These are phyloP conservation scores for Drechslerella stenobrocha DNA, from an alignment of 2,329 filamentous ascomycete species.

Conservation along the genomic window DNA sequence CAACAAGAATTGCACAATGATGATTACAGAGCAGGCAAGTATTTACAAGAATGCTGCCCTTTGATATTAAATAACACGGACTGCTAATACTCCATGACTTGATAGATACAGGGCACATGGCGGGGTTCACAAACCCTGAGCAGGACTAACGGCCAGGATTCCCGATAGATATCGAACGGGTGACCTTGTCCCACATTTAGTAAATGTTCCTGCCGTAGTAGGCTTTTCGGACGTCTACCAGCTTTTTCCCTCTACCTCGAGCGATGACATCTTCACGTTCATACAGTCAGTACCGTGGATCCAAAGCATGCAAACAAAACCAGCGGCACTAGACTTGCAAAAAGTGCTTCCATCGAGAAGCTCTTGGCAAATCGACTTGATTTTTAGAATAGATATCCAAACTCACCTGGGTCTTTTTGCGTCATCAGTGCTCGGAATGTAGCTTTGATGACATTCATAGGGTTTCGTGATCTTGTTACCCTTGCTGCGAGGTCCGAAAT, in stretches of 20 bases:
- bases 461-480: slow-evolving; percentile 84
- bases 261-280: slow-evolving; percentile 72
- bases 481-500: slow-evolving; percentile 83
- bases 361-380: background rate
- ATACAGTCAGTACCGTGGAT: background rate
- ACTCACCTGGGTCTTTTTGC: slow-evolving; percentile 70
- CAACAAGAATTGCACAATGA: slow-evolving; percentile 91
- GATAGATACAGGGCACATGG: background rate
- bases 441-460: slow-evolving; percentile 97
- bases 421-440: slow-evolving; percentile 77
- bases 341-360: background rate
- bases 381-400: background rate
- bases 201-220: slow-evolving; percentile 66
- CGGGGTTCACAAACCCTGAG: background rate
- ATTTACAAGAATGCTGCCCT: background rate
- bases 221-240: slow-evolving; percentile 94
- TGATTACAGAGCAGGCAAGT: slow-evolving; percentile 18
- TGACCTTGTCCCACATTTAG: background rate
- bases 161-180: background rate
- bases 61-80: background rate
- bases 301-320: background rate
- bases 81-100: too few relatives aligned
- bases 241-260: slow-evolving; percentile 83
- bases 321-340: background rate
- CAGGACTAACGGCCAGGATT: background rate